Evolutionary conservation across 2,329 filamentous ascomycete genomes (phyloP), one percentile per base, ranked within the genome.

Genomic region (Sarocladium kiliense): DNA sequence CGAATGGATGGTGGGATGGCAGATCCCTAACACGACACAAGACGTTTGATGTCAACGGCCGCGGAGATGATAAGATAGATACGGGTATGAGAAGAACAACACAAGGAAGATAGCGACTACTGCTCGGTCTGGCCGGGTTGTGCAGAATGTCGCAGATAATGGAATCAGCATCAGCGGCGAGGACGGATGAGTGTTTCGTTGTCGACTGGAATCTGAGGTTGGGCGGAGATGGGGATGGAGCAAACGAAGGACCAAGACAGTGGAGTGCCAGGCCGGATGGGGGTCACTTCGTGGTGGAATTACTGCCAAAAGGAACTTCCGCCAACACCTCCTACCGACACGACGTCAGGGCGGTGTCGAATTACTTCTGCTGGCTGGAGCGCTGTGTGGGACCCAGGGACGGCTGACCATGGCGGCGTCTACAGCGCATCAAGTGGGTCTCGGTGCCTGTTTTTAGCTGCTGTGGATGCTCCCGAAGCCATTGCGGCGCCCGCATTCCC

Each of bases 381-480:
- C n/a, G n/a, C n/a, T 12, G 21, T 21, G 41, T 39, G 36, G 36
- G 36, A 6, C 36, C 12, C 5, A 6, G 9, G 41, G 41, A 44
- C 41, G 41, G 41, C 18, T 44, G 41, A 44, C 41, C 41, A 23
- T 21, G 41, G 19, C 18, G 41, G 18, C 41, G 41, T 25, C 41
- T 39, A 39, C 41, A 44, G 41, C 41, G 19, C 44, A 47, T 47
- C 44, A 47, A 27, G 25, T 47, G 44, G 44, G 44, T 21, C 44
- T 47, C 16, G 44, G 25, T 47, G 44, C 44, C 44, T 47, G 25
- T 27, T 47, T 47, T 47, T 27, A 47, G 23, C 18, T 7, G 23
- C 44, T 26, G 44, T 47, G 44, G 44, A 18, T 47, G 44, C 44
- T 47, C 44, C 44, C 44, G 44, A 47, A 47, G 44, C 41, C 19